phyloP scores from a whole-genome alignment of 1,139 yeast species.

The Pichia sp. region DNA sequence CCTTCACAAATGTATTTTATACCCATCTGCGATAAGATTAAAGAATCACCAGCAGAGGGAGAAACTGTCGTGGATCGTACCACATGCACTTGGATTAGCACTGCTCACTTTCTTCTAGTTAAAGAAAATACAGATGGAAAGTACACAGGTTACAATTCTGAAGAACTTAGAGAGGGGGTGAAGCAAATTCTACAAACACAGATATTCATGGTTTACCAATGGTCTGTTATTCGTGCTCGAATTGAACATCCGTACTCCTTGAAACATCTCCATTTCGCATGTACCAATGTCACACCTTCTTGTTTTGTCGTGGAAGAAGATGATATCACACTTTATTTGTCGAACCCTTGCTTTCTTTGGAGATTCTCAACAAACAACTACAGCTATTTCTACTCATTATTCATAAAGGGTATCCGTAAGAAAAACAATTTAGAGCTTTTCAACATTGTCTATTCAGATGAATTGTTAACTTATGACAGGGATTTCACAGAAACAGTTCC shows the following conservation, averaged over 20 bases:
- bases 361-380: constrained; percentile 6
- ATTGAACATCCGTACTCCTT: constrained; percentile 1
- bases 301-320: constrained; percentile 3
- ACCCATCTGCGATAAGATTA: constrained; percentile 3
- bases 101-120: background rate
- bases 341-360: constrained; percentile 6
- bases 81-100: background rate
- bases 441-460: background rate
- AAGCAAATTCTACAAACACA: constrained; percentile 1
- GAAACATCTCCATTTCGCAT: constrained; percentile 3
- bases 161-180: background rate
- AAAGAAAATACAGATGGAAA: background rate
- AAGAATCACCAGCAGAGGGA: background rate
- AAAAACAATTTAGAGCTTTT: background rate
- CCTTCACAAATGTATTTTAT: constrained; percentile 6
- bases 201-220: constrained; percentile 2
- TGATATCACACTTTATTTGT: constrained; percentile 1
- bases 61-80: background rate
- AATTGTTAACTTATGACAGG: constrained; percentile 2
- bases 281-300: constrained; percentile 4
- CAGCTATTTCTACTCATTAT: constrained; percentile 1
- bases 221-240: constrained; percentile 3
- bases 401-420: background rate
- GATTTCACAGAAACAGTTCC: constrained; percentile 1
- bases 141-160: background rate